Conservation (phyloP, 768 basidiomycete genomes). For the Daedalea quercina region DNA sequence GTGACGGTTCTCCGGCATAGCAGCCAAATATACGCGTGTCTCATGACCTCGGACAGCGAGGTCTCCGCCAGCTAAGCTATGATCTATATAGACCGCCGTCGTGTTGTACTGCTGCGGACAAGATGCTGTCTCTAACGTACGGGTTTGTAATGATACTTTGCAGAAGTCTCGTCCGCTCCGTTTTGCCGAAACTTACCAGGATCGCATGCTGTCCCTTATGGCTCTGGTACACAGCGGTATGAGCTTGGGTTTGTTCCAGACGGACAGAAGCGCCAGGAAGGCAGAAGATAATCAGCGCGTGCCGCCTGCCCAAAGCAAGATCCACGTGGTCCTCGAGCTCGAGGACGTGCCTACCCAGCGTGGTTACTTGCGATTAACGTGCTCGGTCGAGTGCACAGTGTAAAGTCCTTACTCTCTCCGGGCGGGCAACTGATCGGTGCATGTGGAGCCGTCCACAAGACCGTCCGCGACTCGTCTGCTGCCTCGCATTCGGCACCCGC, state of each 20-base stretch:
- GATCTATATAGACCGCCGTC: conserved; percentile 4
- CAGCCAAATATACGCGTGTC: not conserved
- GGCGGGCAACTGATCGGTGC: not conserved
- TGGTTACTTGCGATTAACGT: too few species aligned
- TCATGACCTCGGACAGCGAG: not conserved
- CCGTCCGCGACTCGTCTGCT: not conserved
- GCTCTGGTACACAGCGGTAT: not conserved
- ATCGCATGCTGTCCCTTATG: not conserved
- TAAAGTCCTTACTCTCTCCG: not conserved
- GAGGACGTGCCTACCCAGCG: not conserved
- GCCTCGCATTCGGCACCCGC: not conserved
- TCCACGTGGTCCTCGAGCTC: not conserved
- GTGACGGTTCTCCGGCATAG: conserved; percentile 44
- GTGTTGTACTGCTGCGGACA: conserved; percentile 3
- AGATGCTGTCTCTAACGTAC: conserved; percentile 3
- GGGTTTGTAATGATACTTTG: conserved; percentile 1
- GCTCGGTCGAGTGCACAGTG: not conserved
- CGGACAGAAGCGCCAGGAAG: not conserved
- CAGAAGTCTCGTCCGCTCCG: not conserved
- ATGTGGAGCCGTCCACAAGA: not conserved
- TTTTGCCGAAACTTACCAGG: not conserved
- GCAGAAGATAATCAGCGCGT: not conserved
- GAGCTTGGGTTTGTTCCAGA: not conserved
- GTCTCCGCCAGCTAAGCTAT: not conserved
- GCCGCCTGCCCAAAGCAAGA: not conserved